Evolutionary conservation across 2,329 filamentous ascomycete genomes (phyloP).

Genomic region (Apiospora sp.): DNA sequence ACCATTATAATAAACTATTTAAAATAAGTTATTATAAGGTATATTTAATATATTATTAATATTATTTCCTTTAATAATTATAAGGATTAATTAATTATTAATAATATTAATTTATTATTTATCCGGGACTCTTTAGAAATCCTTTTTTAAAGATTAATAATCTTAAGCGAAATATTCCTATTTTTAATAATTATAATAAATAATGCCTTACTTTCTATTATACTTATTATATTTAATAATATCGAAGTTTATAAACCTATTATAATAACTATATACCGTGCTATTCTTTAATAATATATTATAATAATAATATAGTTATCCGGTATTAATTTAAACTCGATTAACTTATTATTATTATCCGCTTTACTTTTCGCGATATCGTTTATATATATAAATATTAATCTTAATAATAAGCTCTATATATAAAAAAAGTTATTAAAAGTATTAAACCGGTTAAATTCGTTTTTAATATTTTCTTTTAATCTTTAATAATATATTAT

Average conservation of each 20-base stretch:
- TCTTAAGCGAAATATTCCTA: no score
- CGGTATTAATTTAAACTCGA: neutral
- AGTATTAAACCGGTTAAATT: neutral
- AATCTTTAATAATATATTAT: neutral
- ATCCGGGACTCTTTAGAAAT: neutral
- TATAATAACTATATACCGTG: neutral
- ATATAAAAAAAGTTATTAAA: neutral
- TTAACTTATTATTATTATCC: neutral
- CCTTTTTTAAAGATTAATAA: neutral
- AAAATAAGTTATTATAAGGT: no score
- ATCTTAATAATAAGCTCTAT: neutral
- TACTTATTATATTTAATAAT: neutral
- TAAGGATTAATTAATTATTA: neutral
- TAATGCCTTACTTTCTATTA: no score
- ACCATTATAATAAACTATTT: no score
- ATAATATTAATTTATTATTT: neutral
- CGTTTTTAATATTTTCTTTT: neutral
- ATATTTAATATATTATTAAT: no score
- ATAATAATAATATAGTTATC: neutral
- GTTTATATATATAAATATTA: neutral
- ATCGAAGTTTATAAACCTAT: neutral
- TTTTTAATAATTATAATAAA: no score
- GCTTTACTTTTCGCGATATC: neutral
- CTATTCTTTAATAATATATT: slow-evolving; percentile 9
- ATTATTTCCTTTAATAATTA: neutral